Evolutionary conservation across 2,329 filamentous ascomycete genomes (phyloP).

Genomic region (Sclerotinia glacialis): DNA sequence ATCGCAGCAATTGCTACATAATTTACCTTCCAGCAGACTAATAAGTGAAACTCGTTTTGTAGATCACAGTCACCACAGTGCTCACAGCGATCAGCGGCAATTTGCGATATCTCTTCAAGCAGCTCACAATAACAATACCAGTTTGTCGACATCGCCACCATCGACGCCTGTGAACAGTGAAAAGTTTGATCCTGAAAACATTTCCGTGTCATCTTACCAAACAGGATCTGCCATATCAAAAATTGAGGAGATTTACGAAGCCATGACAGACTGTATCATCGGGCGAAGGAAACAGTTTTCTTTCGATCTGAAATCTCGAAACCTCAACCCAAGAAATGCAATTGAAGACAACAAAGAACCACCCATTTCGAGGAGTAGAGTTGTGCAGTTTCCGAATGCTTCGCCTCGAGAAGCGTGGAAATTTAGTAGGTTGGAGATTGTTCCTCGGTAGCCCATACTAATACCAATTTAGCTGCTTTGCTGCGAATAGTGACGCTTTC

Average conservation of each 20-base stretch:
- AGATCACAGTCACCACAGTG: not conserved
- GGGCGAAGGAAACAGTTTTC: slow-evolving; percentile 46
- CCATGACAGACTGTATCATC: slow-evolving; percentile 49
- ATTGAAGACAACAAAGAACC: not conserved
- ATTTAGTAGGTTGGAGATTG: slow-evolving; percentile 47
- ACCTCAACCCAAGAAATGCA: not conserved
- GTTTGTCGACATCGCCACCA: not conserved
- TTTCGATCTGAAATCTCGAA: slow-evolving; percentile 41
- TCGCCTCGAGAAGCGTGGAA: slow-evolving; percentile 49
- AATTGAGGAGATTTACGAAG: slow-evolving; percentile 56
- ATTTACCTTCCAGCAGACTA: slow-evolving; percentile 27
- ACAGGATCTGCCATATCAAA: slow-evolving; percentile 45
- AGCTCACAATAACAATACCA: not conserved
- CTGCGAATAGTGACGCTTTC: slow-evolving; percentile 58
- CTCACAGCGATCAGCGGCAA: not conserved
- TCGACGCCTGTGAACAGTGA: not conserved
- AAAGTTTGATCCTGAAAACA: not conserved
- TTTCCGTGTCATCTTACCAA: slow-evolving; percentile 26
- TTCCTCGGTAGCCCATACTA: slow-evolving; percentile 23
- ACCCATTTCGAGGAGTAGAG: slow-evolving; percentile 10
- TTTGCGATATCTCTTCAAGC: not conserved
- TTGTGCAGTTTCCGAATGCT: slow-evolving; percentile 48
- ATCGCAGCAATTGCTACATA: slow-evolving; percentile 26
- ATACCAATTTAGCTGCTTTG: slow-evolving; percentile 48
- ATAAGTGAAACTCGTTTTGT: not conserved